phyloP scores from a whole-genome alignment of 306 rosid genomes.

The Rosa persica region DNA sequence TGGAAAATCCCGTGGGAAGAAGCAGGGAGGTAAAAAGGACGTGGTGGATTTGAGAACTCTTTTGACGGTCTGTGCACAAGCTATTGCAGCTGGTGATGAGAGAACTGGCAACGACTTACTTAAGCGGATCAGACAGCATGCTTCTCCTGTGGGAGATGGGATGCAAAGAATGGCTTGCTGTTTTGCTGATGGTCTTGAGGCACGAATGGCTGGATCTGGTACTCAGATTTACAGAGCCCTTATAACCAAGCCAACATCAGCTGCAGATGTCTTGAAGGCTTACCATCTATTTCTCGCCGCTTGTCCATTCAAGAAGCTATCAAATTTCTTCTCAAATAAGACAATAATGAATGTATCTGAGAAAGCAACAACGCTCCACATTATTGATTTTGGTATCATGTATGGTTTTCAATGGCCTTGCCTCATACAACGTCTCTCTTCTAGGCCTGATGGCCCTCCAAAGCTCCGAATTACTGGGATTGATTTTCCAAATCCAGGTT shows the following conservation, averaged over 20 bases:
- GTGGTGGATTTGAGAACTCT: slow-evolving; percentile 41
- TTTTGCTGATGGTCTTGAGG: slow-evolving; percentile 45
- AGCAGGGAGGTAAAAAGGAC: slow-evolving; percentile 30
- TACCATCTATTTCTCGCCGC: slow-evolving; percentile 39
- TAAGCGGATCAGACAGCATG: slow-evolving; percentile 38
- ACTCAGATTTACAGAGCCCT: slow-evolving; percentile 35
- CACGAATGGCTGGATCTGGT: slow-evolving; percentile 41
- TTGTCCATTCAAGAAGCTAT: slow-evolving; percentile 40
- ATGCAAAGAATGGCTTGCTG: slow-evolving; percentile 41
- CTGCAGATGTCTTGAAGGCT: slow-evolving; percentile 42
- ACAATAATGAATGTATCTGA: slow-evolving; percentile 36
- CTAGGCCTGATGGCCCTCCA: slow-evolving; percentile 38
- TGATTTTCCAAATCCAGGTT: slow-evolving; percentile 43
- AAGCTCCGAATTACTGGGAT: slow-evolving; percentile 41
- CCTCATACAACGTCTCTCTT: slow-evolving; percentile 29
- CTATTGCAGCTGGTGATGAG: slow-evolving; percentile 34
- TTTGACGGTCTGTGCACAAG: slow-evolving; percentile 40
- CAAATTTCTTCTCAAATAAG: slow-evolving; percentile 35
- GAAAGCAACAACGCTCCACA: slow-evolving; percentile 38
- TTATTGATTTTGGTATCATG: slow-evolving; percentile 39
- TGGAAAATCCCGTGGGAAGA: slow-evolving; percentile 36
- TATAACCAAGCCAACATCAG: slow-evolving; percentile 34
- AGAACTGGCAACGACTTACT: slow-evolving; percentile 28
- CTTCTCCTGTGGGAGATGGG: slow-evolving; percentile 35
- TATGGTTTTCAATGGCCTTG: slow-evolving; percentile 44